These are phyloP conservation scores for Hypoxylon sp. DNA, from an alignment of 2,329 filamentous ascomycete genomes.

Conservation along the genomic window DNA sequence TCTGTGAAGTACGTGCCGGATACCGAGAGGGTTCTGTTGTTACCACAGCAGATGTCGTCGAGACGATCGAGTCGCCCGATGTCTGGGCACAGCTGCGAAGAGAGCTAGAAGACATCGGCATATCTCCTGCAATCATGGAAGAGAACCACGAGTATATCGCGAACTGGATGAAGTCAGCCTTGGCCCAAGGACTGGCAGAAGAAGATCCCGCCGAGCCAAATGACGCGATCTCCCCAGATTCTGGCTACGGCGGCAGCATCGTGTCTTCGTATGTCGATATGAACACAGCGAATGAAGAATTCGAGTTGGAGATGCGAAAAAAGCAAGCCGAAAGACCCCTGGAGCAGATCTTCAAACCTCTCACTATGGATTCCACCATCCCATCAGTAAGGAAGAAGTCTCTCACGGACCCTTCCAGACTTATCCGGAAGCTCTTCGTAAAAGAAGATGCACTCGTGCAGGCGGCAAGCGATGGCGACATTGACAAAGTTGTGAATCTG, in stretches of 20 bases:
- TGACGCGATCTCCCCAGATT: slow-evolving; percentile 37
- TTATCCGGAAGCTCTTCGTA: slow-evolving; percentile 49
- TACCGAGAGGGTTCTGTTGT: slow-evolving; percentile 50
- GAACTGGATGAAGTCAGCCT: slow-evolving; percentile 47
- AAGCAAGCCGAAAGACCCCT: slow-evolving; percentile 40
- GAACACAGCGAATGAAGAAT: slow-evolving; percentile 48
- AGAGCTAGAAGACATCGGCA: slow-evolving; percentile 51
- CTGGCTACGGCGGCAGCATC: slow-evolving; percentile 46
- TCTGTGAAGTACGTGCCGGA: slow-evolving; percentile 49
- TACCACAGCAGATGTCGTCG: slow-evolving; percentile 41
- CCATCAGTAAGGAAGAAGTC: slow-evolving; percentile 39
- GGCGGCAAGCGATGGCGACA: slow-evolving; percentile 51
- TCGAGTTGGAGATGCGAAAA: slow-evolving; percentile 46
- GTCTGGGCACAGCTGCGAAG: slow-evolving; percentile 49
- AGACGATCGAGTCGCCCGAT: slow-evolving; percentile 47
- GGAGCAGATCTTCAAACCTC: slow-evolving; percentile 40
- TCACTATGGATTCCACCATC: slow-evolving; percentile 32
- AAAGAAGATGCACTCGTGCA: slow-evolving; percentile 52
- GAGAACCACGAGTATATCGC: slow-evolving; percentile 51
- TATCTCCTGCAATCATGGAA: slow-evolving; percentile 44
- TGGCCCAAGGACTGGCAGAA: slow-evolving; percentile 50
- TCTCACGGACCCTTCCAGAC: slow-evolving; percentile 38
- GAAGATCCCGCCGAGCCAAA: slow-evolving; percentile 32
- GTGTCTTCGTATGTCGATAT: slow-evolving; percentile 40
- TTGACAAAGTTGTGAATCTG: slow-evolving; percentile 47